Base-by-base conservation (phyloP, 371 early-diverging fungal genomes). In the Coemansia sp. region DNA sequence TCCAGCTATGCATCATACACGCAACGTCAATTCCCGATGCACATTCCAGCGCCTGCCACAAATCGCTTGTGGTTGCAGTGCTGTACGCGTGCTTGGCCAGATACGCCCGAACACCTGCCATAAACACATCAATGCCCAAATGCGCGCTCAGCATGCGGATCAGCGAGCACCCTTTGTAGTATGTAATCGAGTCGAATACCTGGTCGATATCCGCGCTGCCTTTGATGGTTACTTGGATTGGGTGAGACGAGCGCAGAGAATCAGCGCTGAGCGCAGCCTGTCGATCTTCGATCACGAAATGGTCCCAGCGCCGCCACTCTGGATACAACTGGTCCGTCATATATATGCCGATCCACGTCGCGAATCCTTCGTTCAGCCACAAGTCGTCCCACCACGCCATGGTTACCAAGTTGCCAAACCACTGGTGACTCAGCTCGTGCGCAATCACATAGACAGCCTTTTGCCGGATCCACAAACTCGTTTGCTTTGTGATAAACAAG, bases 291-390 rank as follows among this genome's bases (percentile, higher is more conserved):
- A 78, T 82, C 13, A 92, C 83, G 80, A 95, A 97, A 24, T 80
- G 66, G 21, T 84, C 87, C 91, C 92, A 93, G 48, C 88, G 78
- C 50, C 87, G 82, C 92, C 92, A 92, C 53, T 81, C 85, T 6
- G 92, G 92, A 72, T 88, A 91, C 29, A 95, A 66, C 59, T 88
- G 77, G 65, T 92, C 89, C 26, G 88, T 84, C 22, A 92, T 92
- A 66, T 92, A 82, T 78, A 86, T 86, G 5, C 94, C 95, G n/a
- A 95, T 89, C 85, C 92, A 95, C 5, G 96, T 95, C 3, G 97
- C 99, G 81, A 96, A 98, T 14, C 97, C 97, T 82, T 98, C 99
- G 81, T 96, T 96, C 31, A 98, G 86, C 95, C 97, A 98, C 39
- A 98, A 84, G 64, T 95, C 91, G 64, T 84, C 83, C 97, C 96